Evolutionary conservation across 768 basidiomycete genomes (phyloP), one percentile per base, ranked within the genome.

Genomic region (Botryobasidium botryosum): DNA sequence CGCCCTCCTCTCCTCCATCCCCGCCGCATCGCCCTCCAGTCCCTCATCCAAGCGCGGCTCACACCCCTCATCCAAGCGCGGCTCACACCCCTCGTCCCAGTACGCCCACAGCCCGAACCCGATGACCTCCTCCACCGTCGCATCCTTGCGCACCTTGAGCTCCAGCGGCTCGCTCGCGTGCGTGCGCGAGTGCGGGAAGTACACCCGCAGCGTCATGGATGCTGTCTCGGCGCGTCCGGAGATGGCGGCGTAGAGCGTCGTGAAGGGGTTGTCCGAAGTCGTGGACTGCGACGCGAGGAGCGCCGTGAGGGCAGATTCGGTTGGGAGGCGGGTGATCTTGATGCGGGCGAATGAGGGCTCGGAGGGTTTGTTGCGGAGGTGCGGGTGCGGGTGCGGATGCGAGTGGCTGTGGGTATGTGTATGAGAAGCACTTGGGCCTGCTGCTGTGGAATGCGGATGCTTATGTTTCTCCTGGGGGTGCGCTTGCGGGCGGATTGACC

Each of bases 111-210:
- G 58, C 1, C 85, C 79, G 58, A 82, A 87, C 0, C 94, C 94
- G 44, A 96, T 83, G 4, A 92, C 87, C 59, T 97, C 94, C 57
- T 97, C 94, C 3, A 97, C 78, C 0, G 79, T 82, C 1, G 88
- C 82, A 51, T 96, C 92, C 51, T 76, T 77, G 45, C 86, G 64
- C 8, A 96, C 84, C 49, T 69, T 78, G 4, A 90, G 67, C 29
- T 72, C 62, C 70, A 91, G 74, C 18, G 73, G 63, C 42, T 75
- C 72, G 2, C 72, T 70, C 13, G 56, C 61, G 0, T 80, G 80
- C 47, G 72, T 64, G 4, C 57, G 62, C 13, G 82, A 82, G 50
- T 79, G 75, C 0, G 91, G 91, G 63, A 92, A 96, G 62, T 77
- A 94, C 1, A 96, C 69, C 35, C 71, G 70, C 32, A 92, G 74